Percentiles rank a stretch among this genome's conserved stretches.
phyloP scores from a whole-genome alignment of 768 basidiomycete species.

The Filobasidium wieringae region DNA sequence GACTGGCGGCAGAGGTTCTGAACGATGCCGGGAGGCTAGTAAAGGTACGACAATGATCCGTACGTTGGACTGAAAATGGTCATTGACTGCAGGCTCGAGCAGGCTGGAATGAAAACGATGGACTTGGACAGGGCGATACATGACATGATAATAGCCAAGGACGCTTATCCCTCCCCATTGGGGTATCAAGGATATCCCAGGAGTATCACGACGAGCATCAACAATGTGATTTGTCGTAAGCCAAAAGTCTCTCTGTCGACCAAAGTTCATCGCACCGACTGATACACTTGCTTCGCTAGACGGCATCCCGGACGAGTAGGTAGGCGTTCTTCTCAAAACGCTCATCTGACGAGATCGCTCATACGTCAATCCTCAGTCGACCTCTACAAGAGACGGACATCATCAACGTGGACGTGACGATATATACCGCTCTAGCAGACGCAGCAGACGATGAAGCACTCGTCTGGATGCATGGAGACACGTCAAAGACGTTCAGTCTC shows the following conservation, averaged over 20 bases:
- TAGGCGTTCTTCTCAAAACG: slow-evolving; percentile 2
- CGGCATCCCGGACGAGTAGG: slow-evolving; percentile 82
- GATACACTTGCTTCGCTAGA: slow-evolving; percentile 33
- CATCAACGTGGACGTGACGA: slow-evolving; percentile 75
- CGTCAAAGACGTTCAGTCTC: slow-evolving; percentile 69
- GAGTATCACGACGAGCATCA: slow-evolving; percentile 75
- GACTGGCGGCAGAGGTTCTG: slow-evolving; percentile 42
- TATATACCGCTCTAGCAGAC: slow-evolving; percentile 42
- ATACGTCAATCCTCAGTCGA: slow-evolving; percentile 46
- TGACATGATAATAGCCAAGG: slow-evolving; percentile 52
- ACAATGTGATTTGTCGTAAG: slow-evolving; percentile 61
- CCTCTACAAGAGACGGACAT: slow-evolving; percentile 71
- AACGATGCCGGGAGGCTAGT: slow-evolving; percentile 45
- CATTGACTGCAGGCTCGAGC: neutral
- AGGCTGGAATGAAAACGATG: slow-evolving; percentile 52
- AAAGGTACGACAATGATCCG: too few species aligned
- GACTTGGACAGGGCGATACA: slow-evolving; percentile 62
- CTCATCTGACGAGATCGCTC: neutral
- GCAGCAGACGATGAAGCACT: neutral
- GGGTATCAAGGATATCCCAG: slow-evolving; percentile 62
- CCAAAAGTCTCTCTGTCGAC: neutral
- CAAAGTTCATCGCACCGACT: neutral
- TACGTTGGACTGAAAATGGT: slow-evolving; percentile 5
- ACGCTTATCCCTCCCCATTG: slow-evolving; percentile 79
- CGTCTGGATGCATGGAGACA: slow-evolving; percentile 77